Evolutionary conservation across 2,329 filamentous ascomycete genomes (phyloP), one percentile per base, ranked within the genome.

Genomic region (Penicillium griseofulvum): DNA sequence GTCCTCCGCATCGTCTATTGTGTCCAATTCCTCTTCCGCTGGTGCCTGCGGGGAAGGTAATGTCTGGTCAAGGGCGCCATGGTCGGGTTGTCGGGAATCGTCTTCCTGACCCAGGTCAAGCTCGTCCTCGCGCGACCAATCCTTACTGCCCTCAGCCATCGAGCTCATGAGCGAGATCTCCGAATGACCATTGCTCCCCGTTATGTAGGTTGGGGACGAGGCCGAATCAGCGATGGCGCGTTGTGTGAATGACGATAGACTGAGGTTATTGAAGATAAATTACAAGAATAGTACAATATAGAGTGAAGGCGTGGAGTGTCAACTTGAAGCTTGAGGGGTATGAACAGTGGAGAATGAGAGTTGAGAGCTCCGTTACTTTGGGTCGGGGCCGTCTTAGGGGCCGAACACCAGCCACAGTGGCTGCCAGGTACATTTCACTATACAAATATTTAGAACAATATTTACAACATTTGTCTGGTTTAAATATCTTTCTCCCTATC

Each of bases 81-180:
- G 67, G 43, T 68, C 63, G 49, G 63, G 56, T 55, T 64, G 62
- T 56, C 58, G 55, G 60, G 65, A 54, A 67, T 73, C 64, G 54
- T 73, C 69, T 60, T 76, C 71, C 57, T 75, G 72, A 49, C 73
- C 76, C 62, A 74, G 67, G 65, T 74, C 74, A 63, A 76, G 75
- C 71, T 81, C 75, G 68, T 82, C 78, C 70, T 85, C 80, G 72
- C 78, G 77, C 77, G 77, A 82, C 77, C 83, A 82, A 74, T 81
- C 80, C 72, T 84, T 79, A 74, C 77, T 83, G 78, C 82, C 82
- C 78, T 80, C 80, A 74, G 80, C 80, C 80, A 80, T 83, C 79
- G 83, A 85, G 84, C 84, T 88, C 87, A 89, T 89, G 79, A 79
- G 82, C 80, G 74, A 75, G 69, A 71, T 71, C 66, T 69, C 68